Evolutionary conservation across 208 protist species (phyloP).

Genomic region (Trypanosoma congolense): DNA sequence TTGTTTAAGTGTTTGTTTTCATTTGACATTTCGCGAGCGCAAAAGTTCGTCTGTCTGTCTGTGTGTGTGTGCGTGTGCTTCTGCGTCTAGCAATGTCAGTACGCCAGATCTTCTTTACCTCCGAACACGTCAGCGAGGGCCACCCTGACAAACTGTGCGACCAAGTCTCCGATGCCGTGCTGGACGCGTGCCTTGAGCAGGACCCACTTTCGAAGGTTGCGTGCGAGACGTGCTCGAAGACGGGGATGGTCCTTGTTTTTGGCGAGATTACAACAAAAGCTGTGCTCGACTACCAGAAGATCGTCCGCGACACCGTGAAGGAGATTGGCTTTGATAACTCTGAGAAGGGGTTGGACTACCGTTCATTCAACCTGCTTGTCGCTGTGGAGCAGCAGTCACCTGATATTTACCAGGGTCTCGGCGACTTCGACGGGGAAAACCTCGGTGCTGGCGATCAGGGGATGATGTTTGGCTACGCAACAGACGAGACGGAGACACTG

Average conservation of each 20-base stretch:
- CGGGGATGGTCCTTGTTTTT: neutral
- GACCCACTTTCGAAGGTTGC: neutral
- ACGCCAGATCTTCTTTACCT: constrained; percentile 34
- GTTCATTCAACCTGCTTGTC: neutral
- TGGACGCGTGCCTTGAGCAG: neutral
- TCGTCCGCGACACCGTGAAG: constrained; percentile 86
- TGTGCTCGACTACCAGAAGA: constrained; percentile 90
- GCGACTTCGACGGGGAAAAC: neutral
- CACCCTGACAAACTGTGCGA: neutral
- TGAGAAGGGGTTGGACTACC: neutral
- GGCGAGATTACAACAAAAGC: constrained; percentile 7
- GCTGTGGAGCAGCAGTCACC: neutral
- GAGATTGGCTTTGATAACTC: constrained; percentile 75
- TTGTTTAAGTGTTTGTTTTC: too few species aligned
- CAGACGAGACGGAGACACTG: neutral
- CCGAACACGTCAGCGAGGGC: neutral
- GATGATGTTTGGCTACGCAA: constrained; percentile 1
- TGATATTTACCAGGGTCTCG: neutral
- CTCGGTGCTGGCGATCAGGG: neutral
- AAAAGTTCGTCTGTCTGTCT: too few species aligned
- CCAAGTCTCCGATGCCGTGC: neutral
- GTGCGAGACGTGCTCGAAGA: constrained; percentile 1
- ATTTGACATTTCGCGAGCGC: too few species aligned
- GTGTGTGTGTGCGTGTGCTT: too few species aligned
- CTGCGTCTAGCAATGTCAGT: too few species aligned